Evolutionary conservation across 75 land plant species (phyloP).

Genomic region (Pinus taeda): DNA sequence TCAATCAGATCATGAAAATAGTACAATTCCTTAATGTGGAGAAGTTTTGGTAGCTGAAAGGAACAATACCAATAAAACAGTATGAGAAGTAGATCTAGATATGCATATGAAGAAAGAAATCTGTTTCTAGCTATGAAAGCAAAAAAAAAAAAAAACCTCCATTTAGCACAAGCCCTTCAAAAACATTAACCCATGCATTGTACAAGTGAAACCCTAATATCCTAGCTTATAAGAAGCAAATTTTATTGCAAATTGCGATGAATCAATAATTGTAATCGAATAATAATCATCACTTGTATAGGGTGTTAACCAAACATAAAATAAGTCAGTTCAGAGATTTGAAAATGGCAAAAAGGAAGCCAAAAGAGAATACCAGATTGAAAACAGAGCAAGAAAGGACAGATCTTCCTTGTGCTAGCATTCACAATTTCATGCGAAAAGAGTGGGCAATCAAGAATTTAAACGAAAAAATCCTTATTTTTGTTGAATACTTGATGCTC

Average conservation of each 20-base stretch:
- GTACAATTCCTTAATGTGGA: constrained; percentile 62
- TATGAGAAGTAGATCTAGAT: not conserved
- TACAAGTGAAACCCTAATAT: not conserved
- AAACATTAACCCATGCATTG: not conserved
- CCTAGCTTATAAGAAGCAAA: not conserved
- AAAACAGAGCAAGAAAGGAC: too few relatives aligned
- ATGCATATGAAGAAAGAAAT: not conserved
- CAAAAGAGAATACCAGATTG: too few relatives aligned
- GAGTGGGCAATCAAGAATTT: too few relatives aligned
- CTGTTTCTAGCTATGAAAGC: not conserved
- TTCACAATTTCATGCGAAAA: too few relatives aligned
- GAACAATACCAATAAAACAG: constrained; percentile 20
- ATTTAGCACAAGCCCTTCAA: not conserved
- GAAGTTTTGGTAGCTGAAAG: constrained; percentile 29
- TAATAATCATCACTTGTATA: too few relatives aligned
- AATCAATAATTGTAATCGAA: too few relatives aligned
- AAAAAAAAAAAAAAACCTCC: not conserved
- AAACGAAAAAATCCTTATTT: too few relatives aligned
- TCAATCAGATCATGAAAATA: constrained; percentile 96
- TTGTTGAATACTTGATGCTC: too few relatives aligned
- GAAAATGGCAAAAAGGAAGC: too few relatives aligned
- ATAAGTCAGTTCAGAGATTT: too few relatives aligned
- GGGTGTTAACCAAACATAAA: too few relatives aligned
- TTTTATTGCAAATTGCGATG: not conserved
- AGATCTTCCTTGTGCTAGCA: too few relatives aligned